Percentiles rank a stretch among this genome's conserved stretches.
Conservation (phyloP, 2,329 filamentous ascomycete genomes). For the Pseudocercospora pini-densiflorae region DNA sequence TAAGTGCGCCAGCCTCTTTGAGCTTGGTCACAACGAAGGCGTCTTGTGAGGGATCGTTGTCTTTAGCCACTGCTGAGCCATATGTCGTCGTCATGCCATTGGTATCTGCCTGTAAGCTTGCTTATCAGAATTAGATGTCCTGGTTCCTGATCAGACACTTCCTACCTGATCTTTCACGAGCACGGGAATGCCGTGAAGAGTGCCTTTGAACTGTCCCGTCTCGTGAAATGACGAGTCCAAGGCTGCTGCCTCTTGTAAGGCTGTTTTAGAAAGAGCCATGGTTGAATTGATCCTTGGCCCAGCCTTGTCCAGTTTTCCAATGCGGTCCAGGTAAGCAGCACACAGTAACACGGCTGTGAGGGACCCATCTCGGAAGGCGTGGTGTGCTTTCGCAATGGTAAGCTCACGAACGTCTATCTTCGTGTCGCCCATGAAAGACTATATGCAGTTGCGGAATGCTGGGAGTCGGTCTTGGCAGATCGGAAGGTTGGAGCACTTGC, state of each 20-base stretch:
- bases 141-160: neutral
- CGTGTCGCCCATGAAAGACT: neutral
- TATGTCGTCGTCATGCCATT: neutral
- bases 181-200: neutral
- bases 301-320: neutral
- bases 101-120: neutral
- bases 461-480: neutral
- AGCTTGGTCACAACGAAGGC: neutral
- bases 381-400: neutral
- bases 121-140: neutral
- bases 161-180: neutral
- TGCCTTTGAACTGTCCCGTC: neutral
- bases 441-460: neutral
- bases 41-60: neutral
- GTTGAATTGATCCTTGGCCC: neutral
- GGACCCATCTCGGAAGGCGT: neutral
- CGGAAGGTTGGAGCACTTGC: neutral
- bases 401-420: neutral
- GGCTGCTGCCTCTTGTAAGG: neutral
- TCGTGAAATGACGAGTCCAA: neutral
- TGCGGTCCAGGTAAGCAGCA: neutral
- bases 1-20: neutral
- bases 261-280: neutral
- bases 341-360: neutral
- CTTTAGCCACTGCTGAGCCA: neutral